Evolutionary conservation across 768 basidiomycete genomes (phyloP), one percentile per base, ranked within the genome.

Genomic region (Tricholoma terreum): DNA sequence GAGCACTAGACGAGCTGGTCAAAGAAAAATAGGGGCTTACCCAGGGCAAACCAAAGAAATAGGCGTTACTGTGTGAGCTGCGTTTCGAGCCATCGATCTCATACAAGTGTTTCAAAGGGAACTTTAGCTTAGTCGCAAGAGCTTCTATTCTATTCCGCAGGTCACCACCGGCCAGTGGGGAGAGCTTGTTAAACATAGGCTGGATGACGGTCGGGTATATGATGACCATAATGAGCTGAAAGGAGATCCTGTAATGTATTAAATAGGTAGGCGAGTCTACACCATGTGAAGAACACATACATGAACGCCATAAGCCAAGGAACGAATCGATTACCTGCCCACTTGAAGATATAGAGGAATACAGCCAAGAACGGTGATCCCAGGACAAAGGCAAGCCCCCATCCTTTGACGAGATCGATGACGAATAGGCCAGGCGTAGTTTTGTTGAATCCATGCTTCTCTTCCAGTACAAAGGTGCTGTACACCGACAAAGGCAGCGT

Each of bases 71-170:
- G 74, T 99, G 96, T 2, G 92, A 89, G 72, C 89, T 92, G 49
- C 96, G 85, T 77, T 97, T 97, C 34, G 90, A 94, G 27, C 97
- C 97, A 68, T 98, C 95, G 63, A 98, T 98, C 70, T 97, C 94
- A 70, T 96, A 98, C 52, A 99, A 71, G 71, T 95, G 89, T 67
- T 89, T 97, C 56, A 98, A 76, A 0, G 97, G 96, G 82, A 98
- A 99, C 57, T 87, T 85, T 65, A 98, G 87, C 66, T 86, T 87
- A 38, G 74, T 64, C 0, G 95, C 92, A 14, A 99, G 79, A 0
- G 71, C 67, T 65, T 96, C 92, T 36, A 95, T 90, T 36, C 92
- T 80, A 6, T 72, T 75, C 21, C 93, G 86, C 6, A 98, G 77
- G 19, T 91, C 87, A 31, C 92, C 91, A 12, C 81, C 77, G 0